Base-by-base conservation (phyloP, 345 rosid species). In the Melastoma malabathricum region DNA sequence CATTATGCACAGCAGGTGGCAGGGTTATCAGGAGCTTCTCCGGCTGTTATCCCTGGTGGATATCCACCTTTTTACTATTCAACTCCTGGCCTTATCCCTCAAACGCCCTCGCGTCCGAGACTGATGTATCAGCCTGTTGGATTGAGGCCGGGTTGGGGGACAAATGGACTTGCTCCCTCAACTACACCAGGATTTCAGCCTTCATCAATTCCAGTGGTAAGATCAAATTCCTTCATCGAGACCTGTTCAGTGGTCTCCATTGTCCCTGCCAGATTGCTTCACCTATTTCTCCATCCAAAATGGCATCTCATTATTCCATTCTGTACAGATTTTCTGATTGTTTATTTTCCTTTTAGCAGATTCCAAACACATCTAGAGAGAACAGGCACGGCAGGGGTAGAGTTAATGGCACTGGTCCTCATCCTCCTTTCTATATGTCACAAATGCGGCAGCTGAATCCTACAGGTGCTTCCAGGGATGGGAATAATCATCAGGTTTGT, bases 71-170 rank as follows among this genome's bases (percentile, higher is more conserved):
- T 78, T 58, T 80, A 76, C 72, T 83, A 75, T 50, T 23, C 81
- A 46, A 64, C 72, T 66, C 78, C 89, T n/a, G 66, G 75, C 51
- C 44, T 75, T 41, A 64, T 74, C 51, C 56, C 85, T 63, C 86
- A 79, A 58, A 48, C 67, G 50, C 65, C 74, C 58, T 60, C 72
- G 9, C 76, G 61, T 46, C 71, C 80, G 0, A 75, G 75, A 46
- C 49, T 72, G 62, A 67, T 80, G 78, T 83, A 77, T 58, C 89
- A 67, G 59, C 72, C 83, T 14, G 46, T 79, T 61, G 80, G 75
- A 55, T 43, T 75, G 65, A 68, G 81, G 66, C 74, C 78, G 14
- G 77, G 68, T 13, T 79, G 89, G 86, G 67, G 80, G 60, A 56
- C 71, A 13, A 66, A 64, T 59, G 69, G 72, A 51, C 61, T 78